Evolutionary conservation across 2,329 filamentous ascomycete genomes (phyloP), one percentile per base, ranked within the genome.

Genomic region (Phymatotrichopsis omnivora): DNA sequence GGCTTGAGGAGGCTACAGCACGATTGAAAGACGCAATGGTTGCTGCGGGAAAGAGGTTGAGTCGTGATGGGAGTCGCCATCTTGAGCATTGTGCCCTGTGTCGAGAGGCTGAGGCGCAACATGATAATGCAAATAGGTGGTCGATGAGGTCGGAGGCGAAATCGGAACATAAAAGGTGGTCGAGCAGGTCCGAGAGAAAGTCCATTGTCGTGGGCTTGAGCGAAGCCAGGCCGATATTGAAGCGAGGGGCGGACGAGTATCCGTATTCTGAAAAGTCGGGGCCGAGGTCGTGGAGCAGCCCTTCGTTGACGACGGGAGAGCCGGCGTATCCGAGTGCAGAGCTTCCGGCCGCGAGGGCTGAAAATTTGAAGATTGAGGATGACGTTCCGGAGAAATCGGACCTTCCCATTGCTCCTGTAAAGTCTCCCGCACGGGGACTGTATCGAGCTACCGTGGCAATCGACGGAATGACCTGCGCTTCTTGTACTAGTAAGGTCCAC

Each of bases 401-500:
- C 14, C 27, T 29, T n/a, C 27, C 14, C 14, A 29, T n/a, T n/a
- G 38, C n/a, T 45, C 19, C 28, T 10, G 14, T 20, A 22, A 6
- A 24, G 16, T 12, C 25, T 19, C 17, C 4, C 3, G 16, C 31
- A 39, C 28, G 14, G 33, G 28, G 10, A 4, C 24, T 57, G n/a
- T 77, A 71, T 68, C 63, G 68, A 29, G 73, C 68, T 2, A 70
- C 65, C 0, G 52, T 78, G n/a, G 74, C 77, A 16, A 70, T 86
- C 30, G 75, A 71, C 22, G 81, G 81, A 41, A 85, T 86, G 80
- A 83, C 77, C 3, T 85, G 82, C 60, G 75, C 76, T 11, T 72
- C 78, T 10, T 86, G 82, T 57, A 70, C 71, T 42, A 78, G 78
- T 58, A 68, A 70, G 29, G 74, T 85, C 54, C 77, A 72, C 10